Evolutionary conservation across 495 filamentous ascomycete species (phyloP), one percentile per base, ranked within the genome.

Genomic region (Coniosporium apollinis): DNA sequence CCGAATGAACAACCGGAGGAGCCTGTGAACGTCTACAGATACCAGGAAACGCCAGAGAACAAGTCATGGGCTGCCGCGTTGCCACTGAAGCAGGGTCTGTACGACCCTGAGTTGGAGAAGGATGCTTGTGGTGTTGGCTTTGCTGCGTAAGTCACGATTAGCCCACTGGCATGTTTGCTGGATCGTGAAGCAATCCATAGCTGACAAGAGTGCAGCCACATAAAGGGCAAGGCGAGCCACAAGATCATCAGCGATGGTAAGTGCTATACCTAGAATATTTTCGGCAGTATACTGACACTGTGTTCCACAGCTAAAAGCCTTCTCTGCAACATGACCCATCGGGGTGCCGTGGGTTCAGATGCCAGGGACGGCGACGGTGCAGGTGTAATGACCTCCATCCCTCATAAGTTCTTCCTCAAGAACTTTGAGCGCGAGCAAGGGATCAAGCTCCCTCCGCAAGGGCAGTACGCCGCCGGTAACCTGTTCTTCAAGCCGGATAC

Each of bases 91-190:
- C 91, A 96, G 74, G 89, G 87, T 61, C 73, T 99, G 21, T 99
- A 99, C 54, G 86, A 96, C 58, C 89, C 89, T 36, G 74, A 77
- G 51, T 76, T 89, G 37, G 89, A 99, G 59, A 99, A 99, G 60
- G 89, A 99, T 85, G 83, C 89, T 30, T 99, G 89, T 54, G 89
- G 89, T 78, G 89, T 99, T 46, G 91, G 89, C 52, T 99, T 99
- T 60, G 85, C 89, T 56, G 92, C 89, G 86, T 94, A 66, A 64
- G 82, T 70, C 20, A n/a, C 22, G n/a, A n/a, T n/a, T n/a, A n/a
- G n/a, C n/a, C n/a, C n/a, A n/a, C n/a, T n/a, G n/a, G n/a, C n/a
- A n/a, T 19, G n/a, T 22, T 17, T 28, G 14, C 22, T 20, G 2
- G 10, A 17, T 18, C 14, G 9, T 15, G 16, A 22, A 22, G 13